Evolutionary conservation across 2,329 filamentous ascomycete species (phyloP).

Genomic region (Exophiala aquamarina): DNA sequence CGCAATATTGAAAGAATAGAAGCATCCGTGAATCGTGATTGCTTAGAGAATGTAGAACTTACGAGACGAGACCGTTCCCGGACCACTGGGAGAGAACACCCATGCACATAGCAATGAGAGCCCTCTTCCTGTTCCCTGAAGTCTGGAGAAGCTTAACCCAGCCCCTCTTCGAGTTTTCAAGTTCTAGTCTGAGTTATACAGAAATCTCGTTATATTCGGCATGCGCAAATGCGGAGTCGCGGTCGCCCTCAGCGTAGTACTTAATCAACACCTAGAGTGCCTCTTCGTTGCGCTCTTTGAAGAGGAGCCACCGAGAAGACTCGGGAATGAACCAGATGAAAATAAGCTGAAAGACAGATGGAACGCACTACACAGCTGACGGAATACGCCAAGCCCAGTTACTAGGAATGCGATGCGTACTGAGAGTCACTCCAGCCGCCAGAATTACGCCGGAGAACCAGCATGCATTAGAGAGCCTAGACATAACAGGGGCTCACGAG

Average conservation of each 20-base stretch:
- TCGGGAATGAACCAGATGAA: slow-evolving; percentile 60
- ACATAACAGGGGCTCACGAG: no score
- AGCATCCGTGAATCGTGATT: no score
- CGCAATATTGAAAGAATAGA: neutral
- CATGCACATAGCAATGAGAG: slow-evolving; percentile 53
- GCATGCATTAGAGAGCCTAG: slow-evolving; percentile 48
- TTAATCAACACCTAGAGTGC: slow-evolving; percentile 34
- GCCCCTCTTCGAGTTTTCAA: slow-evolving; percentile 39
- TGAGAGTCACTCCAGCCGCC: slow-evolving; percentile 49
- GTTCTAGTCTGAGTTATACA: slow-evolving; percentile 51
- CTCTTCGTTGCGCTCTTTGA: slow-evolving; percentile 27
- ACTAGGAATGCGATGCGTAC: slow-evolving; percentile 39
- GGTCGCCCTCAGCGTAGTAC: slow-evolving; percentile 40
- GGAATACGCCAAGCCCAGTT: slow-evolving; percentile 59
- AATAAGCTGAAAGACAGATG: slow-evolving; percentile 61
- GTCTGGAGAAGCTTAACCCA: slow-evolving; percentile 66
- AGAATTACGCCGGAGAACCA: slow-evolving; percentile 54
- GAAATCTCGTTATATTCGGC: slow-evolving; percentile 32
- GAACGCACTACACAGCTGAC: slow-evolving; percentile 65
- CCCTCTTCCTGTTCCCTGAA: slow-evolving; percentile 55
- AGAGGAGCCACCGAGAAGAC: slow-evolving; percentile 60
- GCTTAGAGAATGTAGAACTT: slow-evolving; percentile 17
- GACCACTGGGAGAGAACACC: slow-evolving; percentile 60
- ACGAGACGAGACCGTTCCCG: slow-evolving; percentile 47
- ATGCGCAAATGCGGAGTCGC: slow-evolving; percentile 43